A percentile compares a stretch with the other conserved stretches of the same genome.
Evolutionary conservation across 2,329 filamentous ascomycete species (phyloP).

Genomic region (Ampelomyces quisqualis): DNA sequence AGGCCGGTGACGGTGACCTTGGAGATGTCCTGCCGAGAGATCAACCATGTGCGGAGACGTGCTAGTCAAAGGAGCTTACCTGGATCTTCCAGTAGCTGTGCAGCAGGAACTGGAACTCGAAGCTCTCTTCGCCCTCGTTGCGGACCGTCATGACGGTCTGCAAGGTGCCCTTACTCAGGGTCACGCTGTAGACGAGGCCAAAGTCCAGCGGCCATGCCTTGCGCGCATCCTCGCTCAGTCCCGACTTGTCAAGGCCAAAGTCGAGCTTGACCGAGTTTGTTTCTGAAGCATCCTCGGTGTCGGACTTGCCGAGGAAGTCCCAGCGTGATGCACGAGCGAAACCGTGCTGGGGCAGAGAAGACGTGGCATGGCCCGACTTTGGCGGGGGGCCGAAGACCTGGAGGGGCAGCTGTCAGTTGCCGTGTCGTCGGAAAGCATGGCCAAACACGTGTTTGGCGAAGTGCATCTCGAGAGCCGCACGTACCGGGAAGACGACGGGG

Average conservation of each 20-base stretch:
- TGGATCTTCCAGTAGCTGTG: constrained; percentile 86
- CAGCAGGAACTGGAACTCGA: constrained; percentile 88
- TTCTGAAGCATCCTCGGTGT: constrained; percentile 58
- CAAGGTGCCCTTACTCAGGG: constrained; percentile 71
- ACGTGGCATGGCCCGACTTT: constrained; percentile 73
- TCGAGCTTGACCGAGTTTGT: constrained; percentile 79
- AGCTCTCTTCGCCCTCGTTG: constrained; percentile 79
- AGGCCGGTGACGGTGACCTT: constrained; percentile 73
- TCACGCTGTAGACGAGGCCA: constrained; percentile 89
- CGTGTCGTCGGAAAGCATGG: background rate
- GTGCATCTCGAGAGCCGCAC: constrained; percentile 32
- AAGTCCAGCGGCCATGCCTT: constrained; percentile 84
- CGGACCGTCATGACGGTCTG: constrained; percentile 82
- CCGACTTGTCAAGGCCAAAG: constrained; percentile 79
- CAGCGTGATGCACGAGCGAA: constrained; percentile 87
- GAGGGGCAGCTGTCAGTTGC: constrained; percentile 10
- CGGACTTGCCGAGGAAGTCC: constrained; percentile 91
- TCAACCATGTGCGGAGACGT: background rate
- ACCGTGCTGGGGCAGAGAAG: constrained; percentile 84
- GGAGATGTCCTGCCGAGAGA: constrained; percentile 69
- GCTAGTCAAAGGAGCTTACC: constrained; percentile 53
- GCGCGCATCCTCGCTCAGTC: constrained; percentile 67
- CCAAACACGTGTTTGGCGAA: too few relatives aligned
- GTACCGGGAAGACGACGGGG: constrained; percentile 87
- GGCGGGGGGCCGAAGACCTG: constrained; percentile 80